These are phyloP conservation scores for Hypsizygus ulmarius DNA, from an alignment of 1,284 basidiomycete species.

Conservation along the genomic window DNA sequence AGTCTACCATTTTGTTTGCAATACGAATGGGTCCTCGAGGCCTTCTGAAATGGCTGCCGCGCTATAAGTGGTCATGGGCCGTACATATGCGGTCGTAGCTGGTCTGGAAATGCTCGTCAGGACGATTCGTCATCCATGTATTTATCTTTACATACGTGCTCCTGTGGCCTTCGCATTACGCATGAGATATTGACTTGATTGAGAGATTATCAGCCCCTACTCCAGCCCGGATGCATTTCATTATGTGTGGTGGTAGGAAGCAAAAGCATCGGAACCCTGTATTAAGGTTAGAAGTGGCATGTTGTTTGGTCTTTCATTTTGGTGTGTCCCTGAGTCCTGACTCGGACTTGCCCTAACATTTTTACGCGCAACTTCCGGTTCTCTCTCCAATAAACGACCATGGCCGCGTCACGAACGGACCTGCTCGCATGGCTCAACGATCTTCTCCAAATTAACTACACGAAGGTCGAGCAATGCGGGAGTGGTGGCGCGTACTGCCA, in stretches of 20 bases:
- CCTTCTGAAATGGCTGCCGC: too few species aligned
- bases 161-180: too few species aligned
- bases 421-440: slow-evolving; percentile 65
- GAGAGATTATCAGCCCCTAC: too few species aligned
- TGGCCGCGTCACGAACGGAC: slow-evolving; percentile 33
- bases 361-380: slow-evolving; percentile 7
- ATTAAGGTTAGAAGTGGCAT: slow-evolving; percentile 7
- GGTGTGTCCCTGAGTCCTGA: not conserved
- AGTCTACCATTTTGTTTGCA: too few species aligned
- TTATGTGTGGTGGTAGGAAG: not conserved
- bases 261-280: not conserved
- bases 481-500: slow-evolving; percentile 89
- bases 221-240: too few species aligned
- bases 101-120: too few species aligned
- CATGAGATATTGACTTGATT: too few species aligned
- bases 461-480: slow-evolving; percentile 94
- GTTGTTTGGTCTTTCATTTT: slow-evolving; percentile 2
- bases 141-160: too few species aligned
- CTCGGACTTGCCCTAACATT: slow-evolving; percentile 4
- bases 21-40: too few species aligned
- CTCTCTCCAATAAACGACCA: slow-evolving; percentile 4
- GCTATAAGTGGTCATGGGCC: too few species aligned
- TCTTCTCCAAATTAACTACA: slow-evolving; percentile 72
- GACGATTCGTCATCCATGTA: too few species aligned
- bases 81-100: too few species aligned